phyloP scores from a whole-genome alignment of 192 early-diverging fungal species.

The Podila epicladia region DNA sequence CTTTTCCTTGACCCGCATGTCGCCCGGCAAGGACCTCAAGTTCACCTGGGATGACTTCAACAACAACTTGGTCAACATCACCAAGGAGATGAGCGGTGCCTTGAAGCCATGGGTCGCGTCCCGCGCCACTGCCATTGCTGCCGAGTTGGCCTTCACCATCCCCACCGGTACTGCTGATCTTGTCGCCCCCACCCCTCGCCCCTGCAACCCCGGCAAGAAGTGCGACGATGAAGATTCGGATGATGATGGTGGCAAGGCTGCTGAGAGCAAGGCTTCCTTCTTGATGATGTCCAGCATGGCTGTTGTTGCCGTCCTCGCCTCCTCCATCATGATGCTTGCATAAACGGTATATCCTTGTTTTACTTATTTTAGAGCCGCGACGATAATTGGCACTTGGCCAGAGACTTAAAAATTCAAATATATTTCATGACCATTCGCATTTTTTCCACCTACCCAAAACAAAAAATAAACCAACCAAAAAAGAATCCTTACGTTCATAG shows the following conservation, averaged over 20 bases:
- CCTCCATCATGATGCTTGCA: constrained; percentile 32
- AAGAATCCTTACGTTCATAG: too few species aligned
- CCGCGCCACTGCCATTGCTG: constrained; percentile 10
- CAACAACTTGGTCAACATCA: constrained; percentile 41
- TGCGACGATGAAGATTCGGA: constrained; percentile 14
- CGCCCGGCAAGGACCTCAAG: constrained; percentile 29
- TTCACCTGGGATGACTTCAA: constrained; percentile 48
- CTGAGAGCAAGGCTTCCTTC: constrained; percentile 5
- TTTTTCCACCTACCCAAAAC: too few species aligned
- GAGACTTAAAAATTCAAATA: too few species aligned
- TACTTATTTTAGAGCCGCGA: neutral
- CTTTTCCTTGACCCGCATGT: constrained; percentile 18
- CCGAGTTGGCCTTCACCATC: constrained; percentile 32
- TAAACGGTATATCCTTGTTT: constrained; percentile 5
- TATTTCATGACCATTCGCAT: too few species aligned
- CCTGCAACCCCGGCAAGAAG: constrained; percentile 14
- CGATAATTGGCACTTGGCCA: too few species aligned
- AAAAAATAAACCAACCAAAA: too few species aligned
- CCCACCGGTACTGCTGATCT: constrained; percentile 40
- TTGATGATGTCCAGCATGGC: constrained; percentile 9
- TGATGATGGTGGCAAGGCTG: constrained; percentile 15
- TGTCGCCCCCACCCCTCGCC: constrained; percentile 42
- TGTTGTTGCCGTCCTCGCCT: constrained; percentile 12
- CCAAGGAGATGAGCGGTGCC: constrained; percentile 37
- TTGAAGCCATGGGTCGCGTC: constrained; percentile 34